Conservation (phyloP, 2,329 filamentous ascomycete species). For the Verticillium isaacii region DNA sequence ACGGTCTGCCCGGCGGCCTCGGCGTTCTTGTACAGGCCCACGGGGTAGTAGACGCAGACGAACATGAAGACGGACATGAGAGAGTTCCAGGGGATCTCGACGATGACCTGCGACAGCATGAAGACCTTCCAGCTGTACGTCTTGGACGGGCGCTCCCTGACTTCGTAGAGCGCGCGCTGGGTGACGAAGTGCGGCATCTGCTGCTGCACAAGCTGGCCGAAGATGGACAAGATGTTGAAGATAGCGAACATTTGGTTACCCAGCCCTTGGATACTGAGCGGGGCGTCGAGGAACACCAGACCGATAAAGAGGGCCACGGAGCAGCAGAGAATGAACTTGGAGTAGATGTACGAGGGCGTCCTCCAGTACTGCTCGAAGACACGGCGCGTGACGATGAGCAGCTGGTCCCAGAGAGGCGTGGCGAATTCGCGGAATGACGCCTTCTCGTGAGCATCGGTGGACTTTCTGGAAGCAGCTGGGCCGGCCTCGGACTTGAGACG, state of each 20-base stretch:
- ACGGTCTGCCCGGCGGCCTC: constrained; percentile 53
- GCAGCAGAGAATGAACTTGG: constrained; percentile 66
- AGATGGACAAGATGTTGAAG: constrained; percentile 79
- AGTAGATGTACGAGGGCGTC: constrained; percentile 83
- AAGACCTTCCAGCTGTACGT: constrained; percentile 83
- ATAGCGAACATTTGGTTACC: constrained; percentile 85
- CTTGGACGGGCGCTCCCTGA: constrained; percentile 78
- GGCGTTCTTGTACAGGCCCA: constrained; percentile 71
- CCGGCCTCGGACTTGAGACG: constrained; percentile 47
- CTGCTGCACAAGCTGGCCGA: constrained; percentile 73
- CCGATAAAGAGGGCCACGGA: constrained; percentile 71
- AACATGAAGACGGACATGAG: constrained; percentile 73
- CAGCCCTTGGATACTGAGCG: constrained; percentile 69
- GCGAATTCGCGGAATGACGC: constrained; percentile 71
- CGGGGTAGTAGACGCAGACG: constrained; percentile 81
- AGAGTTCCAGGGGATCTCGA: constrained; percentile 82
- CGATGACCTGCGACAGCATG: constrained; percentile 75
- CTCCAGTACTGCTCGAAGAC: constrained; percentile 93
- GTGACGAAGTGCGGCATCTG: constrained; percentile 84
- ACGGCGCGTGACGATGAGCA: constrained; percentile 63
- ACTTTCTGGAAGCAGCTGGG: constrained; percentile 17
- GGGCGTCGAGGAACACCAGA: constrained; percentile 71
- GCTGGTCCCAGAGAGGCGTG: constrained; percentile 64
- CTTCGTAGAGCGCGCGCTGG: constrained; percentile 78
- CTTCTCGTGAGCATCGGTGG: constrained; percentile 23